phyloP scores from a whole-genome alignment of 116 monocot genomes.

The Zostera marina region DNA sequence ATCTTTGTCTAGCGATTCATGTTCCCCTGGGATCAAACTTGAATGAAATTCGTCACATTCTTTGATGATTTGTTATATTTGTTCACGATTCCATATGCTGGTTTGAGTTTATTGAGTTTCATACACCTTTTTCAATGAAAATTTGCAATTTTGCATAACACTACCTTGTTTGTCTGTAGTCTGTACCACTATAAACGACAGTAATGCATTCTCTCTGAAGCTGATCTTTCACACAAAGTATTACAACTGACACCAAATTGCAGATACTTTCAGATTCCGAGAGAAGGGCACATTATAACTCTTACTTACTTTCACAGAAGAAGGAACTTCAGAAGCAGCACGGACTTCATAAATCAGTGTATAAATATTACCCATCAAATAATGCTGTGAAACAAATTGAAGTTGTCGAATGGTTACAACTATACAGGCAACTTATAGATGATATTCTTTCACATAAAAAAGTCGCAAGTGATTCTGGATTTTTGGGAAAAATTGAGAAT shows the following conservation, averaged over 20 bases:
- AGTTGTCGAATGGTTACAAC: slow-evolving; percentile 79
- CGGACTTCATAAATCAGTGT: slow-evolving; percentile 10
- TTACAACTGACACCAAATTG: slow-evolving; percentile 8
- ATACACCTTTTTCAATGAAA: too few relatives aligned
- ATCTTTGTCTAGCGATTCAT: too few relatives aligned
- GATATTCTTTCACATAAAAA: slow-evolving; percentile 52
- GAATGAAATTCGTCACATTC: too few relatives aligned
- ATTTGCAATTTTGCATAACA: too few relatives aligned
- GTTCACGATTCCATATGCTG: too few relatives aligned
- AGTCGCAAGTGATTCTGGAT: slow-evolving; percentile 45
- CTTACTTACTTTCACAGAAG: slow-evolving; percentile 39
- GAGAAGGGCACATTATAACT: slow-evolving; percentile 71
- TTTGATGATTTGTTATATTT: too few relatives aligned
- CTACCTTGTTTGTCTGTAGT: too few relatives aligned
- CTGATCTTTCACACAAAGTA: neutral
- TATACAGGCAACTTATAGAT: slow-evolving; percentile 50
- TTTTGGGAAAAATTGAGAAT: slow-evolving; percentile 51
- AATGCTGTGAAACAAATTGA: slow-evolving; percentile 28
- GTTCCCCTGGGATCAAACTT: too few relatives aligned
- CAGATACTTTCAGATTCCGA: slow-evolving; percentile 94
- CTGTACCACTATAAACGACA: too few relatives aligned
- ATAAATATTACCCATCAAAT: slow-evolving; percentile 27
- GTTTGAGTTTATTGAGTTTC: too few relatives aligned
- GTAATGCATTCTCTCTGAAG: neutral
- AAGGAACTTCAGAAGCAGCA: slow-evolving; percentile 22